Evolutionary conservation across 2,329 filamentous ascomycete genomes (phyloP), one percentile per base, ranked within the genome.

Genomic region (Aspergillus oerlinghausenensis): DNA sequence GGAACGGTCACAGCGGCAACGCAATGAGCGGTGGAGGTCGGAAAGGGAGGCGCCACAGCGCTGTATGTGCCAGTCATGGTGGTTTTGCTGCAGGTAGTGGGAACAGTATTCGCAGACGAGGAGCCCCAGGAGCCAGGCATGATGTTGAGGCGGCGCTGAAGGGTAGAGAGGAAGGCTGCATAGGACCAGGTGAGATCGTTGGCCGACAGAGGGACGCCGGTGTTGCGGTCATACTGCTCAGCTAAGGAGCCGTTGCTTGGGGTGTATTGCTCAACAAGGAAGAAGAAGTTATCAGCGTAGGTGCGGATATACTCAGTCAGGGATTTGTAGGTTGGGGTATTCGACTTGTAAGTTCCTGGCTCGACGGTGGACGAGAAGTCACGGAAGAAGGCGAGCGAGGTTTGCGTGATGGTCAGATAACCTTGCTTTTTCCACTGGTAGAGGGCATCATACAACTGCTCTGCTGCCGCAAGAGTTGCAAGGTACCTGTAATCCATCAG

Each of bases 391-490:
- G 83, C 69, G 4, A 90, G 78, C 0, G 88, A 90, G 3, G 79
- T 79, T 0, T 78, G 73, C 2, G 84, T 86, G 52, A 92, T 80
- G 1, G 80, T 80, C 65, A 93, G 81, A 10, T 79, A 84, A 3
- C 84, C 84, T 28, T 79, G 72, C 50, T 78, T 73, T 61, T 86
- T 79, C 87, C 88, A 92, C 51, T 87, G 84, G 62, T 87, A 85
- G 3, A 90, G 67, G 1, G 89, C 86, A 63, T 88, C 86, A 70
- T 91, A 92, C 2, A 93, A 81, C 69, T 89, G 85, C 71, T 92
- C 89, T 6, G 88, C 89, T 0, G 88, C 87, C 1, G 87, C 88
- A 21, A 90, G 79, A 1, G 87, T 92, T 63, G 53, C 62, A 21
- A 60, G 58, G 38, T 63, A 65, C 64, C 60, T 66, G 32, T n/a